Percentiles rank a stretch among this genome's conserved stretches.
phyloP scores from a whole-genome alignment of 176 grass and related monocot species.

The Zea luxurians region DNA sequence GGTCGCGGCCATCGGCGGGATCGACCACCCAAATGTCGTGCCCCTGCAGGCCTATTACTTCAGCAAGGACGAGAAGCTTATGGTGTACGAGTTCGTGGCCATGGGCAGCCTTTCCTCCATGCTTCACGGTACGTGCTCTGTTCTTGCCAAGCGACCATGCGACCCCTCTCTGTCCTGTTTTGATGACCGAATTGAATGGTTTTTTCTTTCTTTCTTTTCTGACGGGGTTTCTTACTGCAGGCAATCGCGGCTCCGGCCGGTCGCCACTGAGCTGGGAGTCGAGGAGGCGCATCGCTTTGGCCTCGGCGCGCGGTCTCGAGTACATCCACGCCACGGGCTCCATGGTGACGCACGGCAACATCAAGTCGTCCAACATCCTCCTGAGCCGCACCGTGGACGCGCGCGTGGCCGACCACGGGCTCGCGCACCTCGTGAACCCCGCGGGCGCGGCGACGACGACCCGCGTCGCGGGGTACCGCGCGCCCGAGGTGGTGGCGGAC shows the following conservation, averaged over 20 bases:
- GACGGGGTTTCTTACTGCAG: conserved; percentile 11
- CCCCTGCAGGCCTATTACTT: conserved; percentile 70
- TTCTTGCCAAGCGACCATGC: background rate
- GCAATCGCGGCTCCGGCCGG: conserved; percentile 60
- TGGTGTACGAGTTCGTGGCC: conserved; percentile 72
- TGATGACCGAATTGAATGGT: background rate
- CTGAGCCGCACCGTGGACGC: conserved; percentile 55
- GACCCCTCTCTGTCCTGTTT: background rate
- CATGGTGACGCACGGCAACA: conserved; percentile 63
- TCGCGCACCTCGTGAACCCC: conserved; percentile 57
- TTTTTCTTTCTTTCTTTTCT: background rate
- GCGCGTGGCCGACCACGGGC: conserved; percentile 66
- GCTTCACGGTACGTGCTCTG: conserved; percentile 61
- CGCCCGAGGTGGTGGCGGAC: conserved; percentile 66
- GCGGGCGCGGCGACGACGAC: conserved; percentile 43
- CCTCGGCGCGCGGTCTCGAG: conserved; percentile 63
- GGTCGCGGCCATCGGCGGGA: conserved; percentile 52
- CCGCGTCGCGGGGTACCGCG: conserved; percentile 59
- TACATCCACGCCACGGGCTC: conserved; percentile 79
- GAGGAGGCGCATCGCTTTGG: conserved; percentile 56
- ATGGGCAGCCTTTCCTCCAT: conserved; percentile 72
- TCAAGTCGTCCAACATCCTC: conserved; percentile 77
- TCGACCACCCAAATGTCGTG: conserved; percentile 75
- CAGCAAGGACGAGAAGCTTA: conserved; percentile 83
- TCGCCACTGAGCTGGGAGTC: conserved; percentile 65